Evolutionary conservation across 805 yeast species (phyloP).

Genomic region (Yarrowia osloensis): DNA sequence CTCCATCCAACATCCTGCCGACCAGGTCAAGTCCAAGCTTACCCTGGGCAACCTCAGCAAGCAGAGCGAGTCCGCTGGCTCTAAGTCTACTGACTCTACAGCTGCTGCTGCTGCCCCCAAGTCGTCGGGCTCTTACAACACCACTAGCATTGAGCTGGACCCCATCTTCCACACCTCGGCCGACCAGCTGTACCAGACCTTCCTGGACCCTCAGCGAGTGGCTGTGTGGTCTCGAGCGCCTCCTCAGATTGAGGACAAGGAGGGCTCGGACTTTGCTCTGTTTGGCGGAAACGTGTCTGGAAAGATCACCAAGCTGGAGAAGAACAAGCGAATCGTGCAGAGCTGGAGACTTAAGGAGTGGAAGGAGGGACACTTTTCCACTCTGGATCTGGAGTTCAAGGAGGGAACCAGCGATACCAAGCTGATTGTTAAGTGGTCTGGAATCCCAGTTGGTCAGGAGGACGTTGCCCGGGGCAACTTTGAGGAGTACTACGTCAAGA

Average conservation of each 20-base stretch:
- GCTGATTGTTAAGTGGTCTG: constrained; percentile 74
- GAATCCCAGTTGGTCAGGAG: constrained; percentile 97
- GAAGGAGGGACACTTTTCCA: constrained; percentile 82
- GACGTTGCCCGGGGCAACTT: constrained; percentile 78
- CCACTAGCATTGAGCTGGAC: constrained; percentile 74
- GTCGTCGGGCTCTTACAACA: constrained; percentile 54
- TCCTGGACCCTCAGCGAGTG: constrained; percentile 73
- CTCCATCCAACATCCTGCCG: constrained; percentile 81
- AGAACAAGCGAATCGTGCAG: constrained; percentile 63
- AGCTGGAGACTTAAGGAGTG: constrained; percentile 88
- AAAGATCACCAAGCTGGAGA: constrained; percentile 59
- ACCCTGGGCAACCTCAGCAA: constrained; percentile 54
- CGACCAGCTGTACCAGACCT: constrained; percentile 75
- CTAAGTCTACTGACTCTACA: constrained; percentile 32
- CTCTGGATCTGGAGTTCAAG: constrained; percentile 62
- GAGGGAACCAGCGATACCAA: constrained; percentile 86
- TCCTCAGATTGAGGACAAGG: constrained; percentile 58
- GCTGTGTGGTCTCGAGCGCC: constrained; percentile 89
- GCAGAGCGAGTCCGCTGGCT: constrained; percentile 30
- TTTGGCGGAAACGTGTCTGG: constrained; percentile 90
- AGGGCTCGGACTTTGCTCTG: constrained; percentile 61
- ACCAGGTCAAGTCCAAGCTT: constrained; percentile 58
- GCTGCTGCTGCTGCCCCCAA: constrained; percentile 45
- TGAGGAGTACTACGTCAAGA: constrained; percentile 82
- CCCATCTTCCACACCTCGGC: constrained; percentile 86